Evolutionary conservation across 495 filamentous ascomycete species (phyloP).

Genomic region (Hypoxylon cercidicola): DNA sequence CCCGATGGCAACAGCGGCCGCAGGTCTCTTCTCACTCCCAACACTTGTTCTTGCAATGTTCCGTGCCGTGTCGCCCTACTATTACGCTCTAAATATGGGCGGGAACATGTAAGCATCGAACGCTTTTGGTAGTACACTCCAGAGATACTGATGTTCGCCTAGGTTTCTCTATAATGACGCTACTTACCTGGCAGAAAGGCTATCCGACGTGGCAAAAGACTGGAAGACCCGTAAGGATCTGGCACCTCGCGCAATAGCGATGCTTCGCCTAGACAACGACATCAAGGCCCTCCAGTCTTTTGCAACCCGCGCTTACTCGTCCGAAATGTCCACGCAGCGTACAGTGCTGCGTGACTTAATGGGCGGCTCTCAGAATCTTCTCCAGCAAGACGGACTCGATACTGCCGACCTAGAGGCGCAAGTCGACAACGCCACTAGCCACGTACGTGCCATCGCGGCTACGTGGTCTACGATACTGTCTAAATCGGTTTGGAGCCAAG

Average conservation of each 20-base stretch:
- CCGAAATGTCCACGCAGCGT: constrained; percentile 87
- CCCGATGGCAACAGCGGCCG: constrained; percentile 74
- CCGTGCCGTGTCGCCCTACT: constrained; percentile 82
- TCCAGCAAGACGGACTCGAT: constrained; percentile 54
- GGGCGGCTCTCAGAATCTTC: constrained; percentile 67
- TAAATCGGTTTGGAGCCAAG: constrained; percentile 83
- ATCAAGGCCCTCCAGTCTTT: constrained; percentile 78
- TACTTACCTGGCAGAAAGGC: constrained; percentile 75
- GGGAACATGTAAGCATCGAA: constrained; percentile 75
- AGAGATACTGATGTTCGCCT: constrained; percentile 23
- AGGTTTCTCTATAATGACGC: constrained; percentile 94
- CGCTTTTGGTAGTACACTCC: neutral
- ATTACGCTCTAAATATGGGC: constrained; percentile 72
- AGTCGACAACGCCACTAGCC: constrained; percentile 72
- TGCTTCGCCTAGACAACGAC: constrained; percentile 74
- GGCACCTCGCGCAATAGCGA: constrained; percentile 56
- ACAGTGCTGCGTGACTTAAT: constrained; percentile 86
- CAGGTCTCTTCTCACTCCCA: constrained; percentile 81
- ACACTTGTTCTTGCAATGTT: constrained; percentile 90
- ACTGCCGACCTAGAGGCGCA: constrained; percentile 74
- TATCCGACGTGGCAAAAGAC: constrained; percentile 68
- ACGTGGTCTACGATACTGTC: constrained; percentile 86
- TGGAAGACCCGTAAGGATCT: constrained; percentile 60
- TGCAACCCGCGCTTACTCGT: constrained; percentile 83
- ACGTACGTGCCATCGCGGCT: constrained; percentile 72